Evolutionary conservation across 2,329 filamentous ascomycete species (phyloP).

Genomic region (Dothideomycetes sp.): DNA sequence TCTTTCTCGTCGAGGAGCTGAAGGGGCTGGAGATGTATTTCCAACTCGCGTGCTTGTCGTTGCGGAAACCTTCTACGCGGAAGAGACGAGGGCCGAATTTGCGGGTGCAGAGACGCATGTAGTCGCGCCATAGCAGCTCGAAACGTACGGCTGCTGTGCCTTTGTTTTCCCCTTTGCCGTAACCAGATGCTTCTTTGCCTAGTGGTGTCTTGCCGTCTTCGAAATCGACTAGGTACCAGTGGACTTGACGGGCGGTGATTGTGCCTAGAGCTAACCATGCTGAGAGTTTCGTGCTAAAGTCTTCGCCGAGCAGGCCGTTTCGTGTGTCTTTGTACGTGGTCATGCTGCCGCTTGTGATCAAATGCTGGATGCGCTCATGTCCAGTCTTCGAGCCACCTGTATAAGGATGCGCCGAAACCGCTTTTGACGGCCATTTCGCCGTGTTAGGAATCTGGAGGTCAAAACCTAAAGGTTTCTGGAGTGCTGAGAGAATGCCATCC

Average conservation of each 20-base stretch:
- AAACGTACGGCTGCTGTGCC: slow-evolving; percentile 62
- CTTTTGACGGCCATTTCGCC: slow-evolving; percentile 44
- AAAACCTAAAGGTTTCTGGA: slow-evolving; percentile 50
- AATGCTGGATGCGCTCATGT: slow-evolving; percentile 48
- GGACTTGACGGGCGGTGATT: slow-evolving; percentile 63
- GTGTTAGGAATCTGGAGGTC: slow-evolving; percentile 42
- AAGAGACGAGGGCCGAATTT: slow-evolving; percentile 63
- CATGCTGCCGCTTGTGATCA: slow-evolving; percentile 53
- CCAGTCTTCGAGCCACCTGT: slow-evolving; percentile 57
- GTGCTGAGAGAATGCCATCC: slow-evolving; percentile 43
- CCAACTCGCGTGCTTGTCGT: slow-evolving; percentile 28
- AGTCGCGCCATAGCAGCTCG: slow-evolving; percentile 71
- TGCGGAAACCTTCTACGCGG: slow-evolving; percentile 53
- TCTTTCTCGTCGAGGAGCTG: slow-evolving; percentile 24
- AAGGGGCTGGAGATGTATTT: slow-evolving; percentile 28
- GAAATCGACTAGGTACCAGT: slow-evolving; percentile 56
- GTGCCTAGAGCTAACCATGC: slow-evolving; percentile 64
- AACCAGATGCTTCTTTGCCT: slow-evolving; percentile 39
- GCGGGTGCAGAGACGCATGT: slow-evolving; percentile 65
- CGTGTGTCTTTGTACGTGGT: slow-evolving; percentile 59
- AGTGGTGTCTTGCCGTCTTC: slow-evolving; percentile 50
- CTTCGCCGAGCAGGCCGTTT: slow-evolving; percentile 59
- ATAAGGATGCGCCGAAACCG: slow-evolving; percentile 56
- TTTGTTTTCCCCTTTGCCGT: slow-evolving; percentile 60
- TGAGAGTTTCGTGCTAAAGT: slow-evolving; percentile 69